phyloP scores from a whole-genome alignment of 306 rosid species.

The Pterocarpus macrocarpus region DNA sequence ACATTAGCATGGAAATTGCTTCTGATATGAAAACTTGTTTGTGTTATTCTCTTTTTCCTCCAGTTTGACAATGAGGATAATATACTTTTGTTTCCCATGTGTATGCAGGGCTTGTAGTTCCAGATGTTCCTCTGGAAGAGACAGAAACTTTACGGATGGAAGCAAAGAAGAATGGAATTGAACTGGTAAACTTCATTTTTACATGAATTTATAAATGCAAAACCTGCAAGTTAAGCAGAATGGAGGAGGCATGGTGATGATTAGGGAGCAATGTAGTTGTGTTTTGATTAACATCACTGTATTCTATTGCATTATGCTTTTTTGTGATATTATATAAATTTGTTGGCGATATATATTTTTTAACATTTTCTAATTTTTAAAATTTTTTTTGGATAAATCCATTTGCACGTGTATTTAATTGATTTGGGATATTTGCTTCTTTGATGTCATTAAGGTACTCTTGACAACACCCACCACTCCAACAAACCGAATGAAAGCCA shows the following conservation, averaged over 20 bases:
- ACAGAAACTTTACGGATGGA: slow-evolving; percentile 71
- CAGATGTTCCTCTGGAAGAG: slow-evolving; percentile 96
- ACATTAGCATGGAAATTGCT: neutral
- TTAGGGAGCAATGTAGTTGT: slow-evolving; percentile 36
- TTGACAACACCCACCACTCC: slow-evolving; percentile 96
- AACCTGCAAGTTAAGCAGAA: slow-evolving; percentile 20
- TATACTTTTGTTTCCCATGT: slow-evolving; percentile 19
- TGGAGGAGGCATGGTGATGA: slow-evolving; percentile 20
- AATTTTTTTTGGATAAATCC: slow-evolving; percentile 2
- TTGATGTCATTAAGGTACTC: slow-evolving; percentile 70
- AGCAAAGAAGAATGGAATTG: slow-evolving; percentile 79
- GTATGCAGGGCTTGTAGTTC: slow-evolving; percentile 87
- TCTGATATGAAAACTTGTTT: neutral
- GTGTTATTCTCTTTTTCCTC: neutral
- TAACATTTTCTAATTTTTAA: neutral
- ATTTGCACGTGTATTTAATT: neutral
- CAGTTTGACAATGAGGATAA: slow-evolving; percentile 22
- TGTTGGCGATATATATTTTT: slow-evolving; percentile 8
- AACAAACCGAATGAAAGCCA: slow-evolving; percentile 75
- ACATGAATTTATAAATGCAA: slow-evolving; percentile 22
- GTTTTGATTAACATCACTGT: slow-evolving; percentile 15
- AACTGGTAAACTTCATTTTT: slow-evolving; percentile 61
- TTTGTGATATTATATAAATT: slow-evolving; percentile 1
- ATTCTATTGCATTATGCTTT: slow-evolving; percentile 20
- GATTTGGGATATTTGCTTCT: slow-evolving; percentile 38